Conservation (phyloP, 2,329 filamentous ascomycete species). For the Penicillium sumatraense region DNA sequence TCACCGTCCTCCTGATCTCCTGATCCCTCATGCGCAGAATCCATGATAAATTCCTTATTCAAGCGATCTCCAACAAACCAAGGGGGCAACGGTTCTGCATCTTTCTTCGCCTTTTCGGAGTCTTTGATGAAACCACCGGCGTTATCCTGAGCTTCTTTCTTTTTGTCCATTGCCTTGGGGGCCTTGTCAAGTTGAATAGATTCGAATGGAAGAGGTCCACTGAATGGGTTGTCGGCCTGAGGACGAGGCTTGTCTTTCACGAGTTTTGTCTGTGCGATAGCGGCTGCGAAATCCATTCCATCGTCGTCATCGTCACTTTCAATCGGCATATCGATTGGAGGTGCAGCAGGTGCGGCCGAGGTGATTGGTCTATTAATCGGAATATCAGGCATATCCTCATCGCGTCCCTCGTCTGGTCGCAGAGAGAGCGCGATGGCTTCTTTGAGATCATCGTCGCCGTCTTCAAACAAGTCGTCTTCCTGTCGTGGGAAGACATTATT, state of each 20-base stretch:
- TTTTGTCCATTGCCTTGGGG: slow-evolving; percentile 42
- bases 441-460: slow-evolving; percentile 75
- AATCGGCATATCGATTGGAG: slow-evolving; percentile 35
- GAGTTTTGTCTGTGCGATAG: slow-evolving; percentile 72
- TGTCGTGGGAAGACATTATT: slow-evolving; percentile 37
- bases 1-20: slow-evolving; percentile 17
- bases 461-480: slow-evolving; percentile 61
- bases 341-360: slow-evolving; percentile 26
- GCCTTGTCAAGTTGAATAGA: slow-evolving; percentile 72
- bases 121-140: slow-evolving; percentile 69
- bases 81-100: slow-evolving; percentile 45
- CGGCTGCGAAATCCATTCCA: slow-evolving; percentile 74
- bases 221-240: slow-evolving; percentile 60
- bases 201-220: slow-evolving; percentile 88
- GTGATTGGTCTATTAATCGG: slow-evolving; percentile 54
- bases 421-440: slow-evolving; percentile 86
- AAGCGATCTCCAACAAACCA: slow-evolving; percentile 50
- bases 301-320: slow-evolving; percentile 77
- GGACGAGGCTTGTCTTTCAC: slow-evolving; percentile 51
- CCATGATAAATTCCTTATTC: slow-evolving; percentile 37
- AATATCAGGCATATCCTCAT: slow-evolving; percentile 44
- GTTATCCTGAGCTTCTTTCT: slow-evolving; percentile 59
- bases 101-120: slow-evolving; percentile 33
- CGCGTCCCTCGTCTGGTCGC: slow-evolving; percentile 51
- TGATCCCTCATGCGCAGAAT: slow-evolving; percentile 19